Conservation (phyloP, 1,139 yeast species). For the Magnusiomyces sp. region DNA sequence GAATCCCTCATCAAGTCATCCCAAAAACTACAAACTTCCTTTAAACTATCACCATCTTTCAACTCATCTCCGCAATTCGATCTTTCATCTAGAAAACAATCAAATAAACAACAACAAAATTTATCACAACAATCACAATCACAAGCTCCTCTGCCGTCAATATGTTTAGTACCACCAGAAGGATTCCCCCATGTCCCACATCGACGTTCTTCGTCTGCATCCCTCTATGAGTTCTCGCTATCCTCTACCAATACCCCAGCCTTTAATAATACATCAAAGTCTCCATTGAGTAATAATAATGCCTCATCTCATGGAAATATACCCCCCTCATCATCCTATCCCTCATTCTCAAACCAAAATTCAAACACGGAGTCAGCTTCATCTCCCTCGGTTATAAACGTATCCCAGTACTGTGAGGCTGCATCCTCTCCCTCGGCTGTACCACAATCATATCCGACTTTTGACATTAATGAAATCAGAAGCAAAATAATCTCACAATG, state of each 20-base stretch:
- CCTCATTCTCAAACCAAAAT: no score
- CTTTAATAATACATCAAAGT: neutral
- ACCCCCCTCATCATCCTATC: neutral
- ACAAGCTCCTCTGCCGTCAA: no score
- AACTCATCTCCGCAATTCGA: no score
- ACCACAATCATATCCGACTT: neutral
- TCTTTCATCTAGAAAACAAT: no score
- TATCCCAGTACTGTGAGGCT: neutral
- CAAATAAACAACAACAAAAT: no score
- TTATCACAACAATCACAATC: no score
- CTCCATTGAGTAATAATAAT: neutral
- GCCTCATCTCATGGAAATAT: neutral
- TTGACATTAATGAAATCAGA: constrained; percentile 22
- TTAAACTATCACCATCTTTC: no score
- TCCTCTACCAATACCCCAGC: neutral
- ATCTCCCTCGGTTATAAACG: neutral
- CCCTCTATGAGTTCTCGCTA: neutral
- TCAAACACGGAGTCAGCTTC: neutral
- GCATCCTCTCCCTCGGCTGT: neutral
- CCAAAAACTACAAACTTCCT: no score
- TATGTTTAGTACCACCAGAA: no score
- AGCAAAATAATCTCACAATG: constrained; percentile 28
- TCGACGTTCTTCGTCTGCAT: neutral
- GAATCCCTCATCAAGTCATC: neutral
- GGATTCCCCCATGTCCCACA: no score